Evolutionary conservation across 129 eudicot species (phyloP), one percentile per base, ranked within the genome.

Genomic region (Deinandra increscens): DNA sequence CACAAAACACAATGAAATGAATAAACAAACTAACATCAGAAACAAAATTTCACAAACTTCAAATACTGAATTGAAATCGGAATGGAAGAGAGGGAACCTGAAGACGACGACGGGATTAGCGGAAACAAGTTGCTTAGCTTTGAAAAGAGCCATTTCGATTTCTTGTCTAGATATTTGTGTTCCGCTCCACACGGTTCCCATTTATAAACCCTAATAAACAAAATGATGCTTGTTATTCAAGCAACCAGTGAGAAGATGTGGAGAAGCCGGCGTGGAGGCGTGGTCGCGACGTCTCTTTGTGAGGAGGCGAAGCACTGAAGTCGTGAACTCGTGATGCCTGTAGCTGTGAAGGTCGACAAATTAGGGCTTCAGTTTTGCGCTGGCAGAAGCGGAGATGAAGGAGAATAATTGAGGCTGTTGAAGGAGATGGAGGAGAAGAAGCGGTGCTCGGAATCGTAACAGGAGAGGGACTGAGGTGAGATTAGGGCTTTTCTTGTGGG

Each of bases 51-150:
- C 18, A 44, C 7, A 72, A 38, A 19, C n/a, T n/a, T n/a, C n/a
- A n/a, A n/a, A n/a, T n/a, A n/a, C 0, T 7, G 66, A 31, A 66
- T 42, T 10, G 55, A 3, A 56, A 64, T 11, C 4, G 39, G 8
- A 75, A 69, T 7, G 36, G 48, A 62, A 60, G 36, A 39, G 23
- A 41, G 37, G 43, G 59, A 64, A 88, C 96, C 98, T 92, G 90
- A 89, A 89, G 77, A 89, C 77, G 53, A 89, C 84, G 75, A 80
- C 91, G 36, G 96, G 86, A 49, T 83, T 68, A 8, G 91, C 80
- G 62, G 87, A 74, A 38, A 89, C 89, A 19, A 80, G 72, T 63
- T 82, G 56, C 55, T 89, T 83, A 19, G 78, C 90, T 43, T 92
- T 92, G 41, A 86, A 42, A 20, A 92, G 87, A 71, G 96, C 96